Evolutionary conservation across 108 stramenopile genomes (phyloP), one percentile per base, ranked within the genome.

Genomic region (Skeletonema marinoi): DNA sequence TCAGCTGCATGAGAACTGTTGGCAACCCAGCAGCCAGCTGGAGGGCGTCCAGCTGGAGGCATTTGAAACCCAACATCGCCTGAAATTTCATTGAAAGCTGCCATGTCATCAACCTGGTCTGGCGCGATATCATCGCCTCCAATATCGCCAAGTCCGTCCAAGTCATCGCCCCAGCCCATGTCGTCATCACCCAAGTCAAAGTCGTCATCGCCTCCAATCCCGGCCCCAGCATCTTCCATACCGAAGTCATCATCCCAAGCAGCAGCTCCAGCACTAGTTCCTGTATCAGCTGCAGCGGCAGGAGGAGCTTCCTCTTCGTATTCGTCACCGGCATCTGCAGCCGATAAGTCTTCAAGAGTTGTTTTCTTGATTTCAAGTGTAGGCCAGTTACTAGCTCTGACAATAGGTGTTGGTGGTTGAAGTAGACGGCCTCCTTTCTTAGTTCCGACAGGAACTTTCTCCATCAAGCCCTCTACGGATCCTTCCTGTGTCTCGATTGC

Each of bases 391-490:
- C 89, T 89, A 33, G 80, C 90, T 36, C 96, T 87, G 66, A 97
- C 67, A 58, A 98, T 97, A 9, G 99, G 97, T 1, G 97, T 98
- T 17, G 99, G 99, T 1, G 99, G 99, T 75, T 96, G 96, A n/a
- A 99, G 84, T 61, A 96, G 83, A 60, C 88, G 78, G 13, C 88
- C 88, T 33, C 82, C 80, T 39, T 70, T 80, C 66, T 75, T 85
- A 32, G 82, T 79, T 42, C 75, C 70, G 63, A 69, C 70, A 14
- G 88, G 84, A 13, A 88, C 81, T 71, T 92, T 89, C 21, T 90
- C 93, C 80, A 91, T 66, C 39, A 95, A 70, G 33, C 85, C 91
- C 54, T 90, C 94, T 14, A 94, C 89, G 36, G 89, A 86, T 9
- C 92, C 92, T 42, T 87, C 86, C 59, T 92, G 88, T 16, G 96